Base-by-base conservation (phyloP, 1,284 basidiomycete genomes). In the Pseudozyma sp. region DNA sequence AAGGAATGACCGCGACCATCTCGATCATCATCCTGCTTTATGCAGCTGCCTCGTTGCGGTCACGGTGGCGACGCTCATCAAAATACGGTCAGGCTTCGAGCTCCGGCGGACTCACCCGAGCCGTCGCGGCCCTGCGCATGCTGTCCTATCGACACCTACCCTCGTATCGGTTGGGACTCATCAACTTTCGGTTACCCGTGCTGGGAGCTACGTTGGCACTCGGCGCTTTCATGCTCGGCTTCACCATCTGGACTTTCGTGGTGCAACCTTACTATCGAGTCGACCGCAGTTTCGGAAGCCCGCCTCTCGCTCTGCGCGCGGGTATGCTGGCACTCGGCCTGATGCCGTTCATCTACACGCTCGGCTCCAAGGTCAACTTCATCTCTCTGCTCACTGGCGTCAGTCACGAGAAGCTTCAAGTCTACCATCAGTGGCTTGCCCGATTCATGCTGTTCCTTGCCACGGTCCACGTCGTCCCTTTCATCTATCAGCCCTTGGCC, bases 351-450 rank as follows among this genome's bases (percentile, higher is more conserved):
- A 64, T 81, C 47, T 79, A 77, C 42, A 60, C 64, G 7, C 58
- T 77, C 4, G 74, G 68, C 0, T 59, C 68, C 30, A 83, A 83
- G 58, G 66, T 82, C 58, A 84, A 83, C 54, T 75, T 78, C 33
- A 73, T 84, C 29, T 69, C 78, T 9, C 37, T 78, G 5, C 52
- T 83, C 8, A 78, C 81, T 0, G 81, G 79, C 10, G 54, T 77
- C 16, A 71, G 73, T 14, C 78, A 82, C 30, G 79, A 81, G 54
- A 62, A 66, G 10, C 65, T 83, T 14, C 77, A 81, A 49, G 58
- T 83, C 11, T 84, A 79, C 50, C 82, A 84, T 50, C 80, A 81
- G 50, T 81, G 75, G 64, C 50, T 77, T 4, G 78, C 74, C 14
- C 66, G 78, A 5, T 64, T 84, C 31, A 68, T 80, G 52, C 56